Conservation (phyloP, 2,329 filamentous ascomycete genomes). For the Orbilia brochopaga region DNA sequence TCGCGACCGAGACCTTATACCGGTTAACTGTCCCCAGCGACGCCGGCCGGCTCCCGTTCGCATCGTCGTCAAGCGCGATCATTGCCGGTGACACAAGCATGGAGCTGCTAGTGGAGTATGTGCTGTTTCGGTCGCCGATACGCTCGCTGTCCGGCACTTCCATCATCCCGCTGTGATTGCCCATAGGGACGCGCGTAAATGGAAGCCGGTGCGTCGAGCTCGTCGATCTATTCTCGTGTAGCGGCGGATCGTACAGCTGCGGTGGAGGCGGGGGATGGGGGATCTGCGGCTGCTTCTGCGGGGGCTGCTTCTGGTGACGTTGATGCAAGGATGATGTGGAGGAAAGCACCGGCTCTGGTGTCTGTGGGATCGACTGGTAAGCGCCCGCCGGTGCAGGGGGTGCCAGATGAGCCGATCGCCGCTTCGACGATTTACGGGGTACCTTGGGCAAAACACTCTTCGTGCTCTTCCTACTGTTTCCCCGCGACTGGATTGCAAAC, state of each 20-base stretch:
- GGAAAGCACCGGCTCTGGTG: conserved; percentile 40
- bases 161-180: background rate
- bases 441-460: conserved; percentile 63
- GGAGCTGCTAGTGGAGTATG: conserved; percentile 41
- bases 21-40: conserved; percentile 39
- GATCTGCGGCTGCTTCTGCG: conserved; percentile 25
- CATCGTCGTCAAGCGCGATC: conserved; percentile 40
- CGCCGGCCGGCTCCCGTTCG: conserved; percentile 33
- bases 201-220: conserved; percentile 58
- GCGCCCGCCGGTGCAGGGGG: conserved; percentile 13
- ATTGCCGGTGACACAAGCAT: conserved; percentile 40
- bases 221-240: conserved; percentile 42
- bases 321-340: no score
- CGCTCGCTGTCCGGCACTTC: conserved; percentile 18
- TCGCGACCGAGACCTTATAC: conserved; percentile 39
- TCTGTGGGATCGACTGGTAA: conserved; percentile 39
- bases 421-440: conserved; percentile 75
- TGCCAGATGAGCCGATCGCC: conserved; percentile 60
- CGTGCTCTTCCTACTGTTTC: conserved; percentile 55
- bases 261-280: conserved; percentile 39
- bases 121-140: conserved; percentile 22
- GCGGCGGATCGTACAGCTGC: conserved; percentile 39
- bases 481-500: conserved; percentile 61
- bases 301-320: background rate
- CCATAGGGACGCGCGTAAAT: conserved; percentile 54